Base-by-base conservation (phyloP, 2,329 filamentous ascomycete genomes). In the Trichoderma sp. region DNA sequence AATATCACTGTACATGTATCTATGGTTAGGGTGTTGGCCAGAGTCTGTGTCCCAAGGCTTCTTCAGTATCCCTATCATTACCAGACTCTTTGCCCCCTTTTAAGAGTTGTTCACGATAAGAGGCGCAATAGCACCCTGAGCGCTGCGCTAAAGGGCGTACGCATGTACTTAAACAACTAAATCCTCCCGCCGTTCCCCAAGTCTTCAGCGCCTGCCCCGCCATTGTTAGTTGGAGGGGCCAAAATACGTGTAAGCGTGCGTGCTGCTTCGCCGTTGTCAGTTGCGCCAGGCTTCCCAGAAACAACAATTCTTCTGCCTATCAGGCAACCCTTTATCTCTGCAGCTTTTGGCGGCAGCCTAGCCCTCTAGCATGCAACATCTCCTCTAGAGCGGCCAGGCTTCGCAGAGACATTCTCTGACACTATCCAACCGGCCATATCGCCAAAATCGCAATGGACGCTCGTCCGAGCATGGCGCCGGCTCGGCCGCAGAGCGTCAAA, bases 401-500 rank as follows among this genome's bases (percentile, higher is more conserved):
- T 58, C 19, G 61, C 63, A 65, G 68, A 56, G 63, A 68, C 40
- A 62, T 56, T 52, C 56, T 63, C 65, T 52, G 58, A 29, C 61
- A 31, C 35, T 59, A 47, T 68, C 16, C 10, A 19, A 37, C 29
- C 29, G n/a, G 47, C 56, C 49, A 47, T 57, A 56, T 21, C 35
- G 21, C 37, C 59, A 29, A 29, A 31, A 11, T 37, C 55, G 72
- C 52, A 64, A 79, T 80, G 77, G 76, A 78, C n/a, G 67, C 73
- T 60, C 70, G 72, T 61, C 70, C 74, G 21, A 68, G 71, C 53
- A 76, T 78, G 75, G 76, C 79, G 74, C 80, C 78, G 7, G 79
- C 78, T 62, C 81, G 82, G 75, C 94, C 94, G 52, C 81, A 77
- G 80, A 94, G 85, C 73, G 86, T 96, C 69, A 90, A 91, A 75